phyloP scores from a whole-genome alignment of 106 monocot species.

The Dactylorhiza incarnata region DNA sequence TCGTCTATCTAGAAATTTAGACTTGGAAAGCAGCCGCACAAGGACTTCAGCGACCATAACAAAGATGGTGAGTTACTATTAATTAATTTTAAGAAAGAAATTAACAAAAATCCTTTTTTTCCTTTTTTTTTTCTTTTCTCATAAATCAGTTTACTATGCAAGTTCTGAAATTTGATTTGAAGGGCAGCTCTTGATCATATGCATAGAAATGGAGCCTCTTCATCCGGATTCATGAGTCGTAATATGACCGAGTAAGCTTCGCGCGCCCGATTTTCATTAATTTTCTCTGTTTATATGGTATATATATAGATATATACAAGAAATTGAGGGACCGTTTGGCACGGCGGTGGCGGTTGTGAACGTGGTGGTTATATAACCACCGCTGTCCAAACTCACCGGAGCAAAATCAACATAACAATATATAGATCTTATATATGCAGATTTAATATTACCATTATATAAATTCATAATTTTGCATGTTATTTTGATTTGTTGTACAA shows the following conservation, averaged over 20 bases:
- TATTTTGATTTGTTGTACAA: too few relatives aligned
- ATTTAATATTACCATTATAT: too few relatives aligned
- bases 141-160: background rate
- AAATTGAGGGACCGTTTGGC: too few relatives aligned
- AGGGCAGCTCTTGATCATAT: slow-evolving; percentile 41
- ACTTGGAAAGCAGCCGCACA: slow-evolving; percentile 70
- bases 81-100: background rate
- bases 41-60: slow-evolving; percentile 52
- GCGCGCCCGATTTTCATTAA: too few relatives aligned
- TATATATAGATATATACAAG: too few relatives aligned
- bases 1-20: slow-evolving; percentile 66
- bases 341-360: too few relatives aligned
- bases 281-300: too few relatives aligned
- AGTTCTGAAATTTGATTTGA: background rate
- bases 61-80: slow-evolving; percentile 39
- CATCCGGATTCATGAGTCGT: slow-evolving; percentile 63
- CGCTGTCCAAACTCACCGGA: too few relatives aligned
- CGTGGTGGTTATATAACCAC: too few relatives aligned
- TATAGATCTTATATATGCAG: too few relatives aligned
- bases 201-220: slow-evolving; percentile 53
- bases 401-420: too few relatives aligned
- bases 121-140: background rate
- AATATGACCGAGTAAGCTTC: slow-evolving; percentile 52
- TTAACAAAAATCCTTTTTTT: background rate
- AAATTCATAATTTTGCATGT: too few relatives aligned